Percentiles rank a stretch among this genome's conserved stretches.
phyloP scores from a whole-genome alignment of 2,329 filamentous ascomycete species.

The Macrophomina pseudophaseolina region DNA sequence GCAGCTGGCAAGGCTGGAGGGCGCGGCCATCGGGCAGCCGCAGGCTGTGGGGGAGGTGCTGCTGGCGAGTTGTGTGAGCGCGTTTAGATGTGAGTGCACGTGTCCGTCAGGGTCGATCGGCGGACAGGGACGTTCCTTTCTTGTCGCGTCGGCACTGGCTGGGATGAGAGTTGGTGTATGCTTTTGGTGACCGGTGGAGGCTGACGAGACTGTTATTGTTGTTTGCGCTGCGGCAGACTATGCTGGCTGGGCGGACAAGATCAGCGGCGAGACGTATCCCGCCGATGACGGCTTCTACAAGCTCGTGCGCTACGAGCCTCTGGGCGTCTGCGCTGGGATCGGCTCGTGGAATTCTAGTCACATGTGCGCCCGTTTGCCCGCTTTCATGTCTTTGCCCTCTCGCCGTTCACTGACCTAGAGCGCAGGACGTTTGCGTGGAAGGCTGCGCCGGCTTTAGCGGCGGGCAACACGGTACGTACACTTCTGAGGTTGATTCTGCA shows the following conservation, averaged over 20 bases:
- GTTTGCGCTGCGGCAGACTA: constrained; percentile 26
- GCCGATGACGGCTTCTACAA: constrained; percentile 78
- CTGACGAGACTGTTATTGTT: neutral
- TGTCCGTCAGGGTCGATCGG: neutral
- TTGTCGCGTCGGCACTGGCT: too few relatives aligned
- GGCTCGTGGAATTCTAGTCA: constrained; percentile 92
- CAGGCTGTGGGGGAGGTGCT: constrained; percentile 83
- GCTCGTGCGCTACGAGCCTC: constrained; percentile 79
- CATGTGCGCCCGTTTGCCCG: constrained; percentile 55
- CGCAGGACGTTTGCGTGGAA: constrained; percentile 53
- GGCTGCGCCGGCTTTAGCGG: constrained; percentile 51
- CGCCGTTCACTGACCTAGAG: neutral
- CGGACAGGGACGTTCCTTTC: neutral
- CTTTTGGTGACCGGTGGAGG: too few relatives aligned
- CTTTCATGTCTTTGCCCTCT: neutral
- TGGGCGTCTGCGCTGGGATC: constrained; percentile 85
- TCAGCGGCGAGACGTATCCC: constrained; percentile 76
- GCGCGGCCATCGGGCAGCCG: constrained; percentile 40
- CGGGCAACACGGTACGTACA: constrained; percentile 62
- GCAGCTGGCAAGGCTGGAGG: constrained; percentile 34
- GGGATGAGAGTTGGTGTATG: too few relatives aligned
- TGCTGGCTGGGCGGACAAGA: constrained; percentile 34
- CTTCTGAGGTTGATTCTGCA: neutral
- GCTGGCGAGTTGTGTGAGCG: constrained; percentile 70
- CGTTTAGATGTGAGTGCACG: constrained; percentile 40